Evolutionary conservation across 2,329 filamentous ascomycete genomes (phyloP), one percentile per base, ranked within the genome.

Genomic region (Fusarium oligoseptatum): DNA sequence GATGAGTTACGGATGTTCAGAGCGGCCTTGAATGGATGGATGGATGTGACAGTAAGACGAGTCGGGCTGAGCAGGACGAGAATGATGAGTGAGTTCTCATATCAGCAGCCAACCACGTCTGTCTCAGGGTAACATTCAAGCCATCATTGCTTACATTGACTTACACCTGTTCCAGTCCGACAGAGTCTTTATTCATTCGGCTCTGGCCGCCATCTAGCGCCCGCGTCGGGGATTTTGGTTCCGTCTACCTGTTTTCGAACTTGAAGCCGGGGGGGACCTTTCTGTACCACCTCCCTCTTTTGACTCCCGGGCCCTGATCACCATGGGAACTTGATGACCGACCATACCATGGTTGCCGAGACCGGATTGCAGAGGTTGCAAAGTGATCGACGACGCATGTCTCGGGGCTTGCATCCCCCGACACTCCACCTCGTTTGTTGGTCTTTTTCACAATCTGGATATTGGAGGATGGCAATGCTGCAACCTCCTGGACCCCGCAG

Each of bases 301-400:
- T 41, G 43, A 43, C 48, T 64, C 48, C 48, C 61, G 24, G 61
- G 32, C 61, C 41, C 61, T 43, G 50, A 64, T 56, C 48, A 41
- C 9, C 48, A 43, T 34, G 45, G 60, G 32, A 34, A 34, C 27
- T 55, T 55, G 50, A 55, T 29, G 32, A 39, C 34, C 9, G 24
- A 32, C 32, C 39, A 37, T 39, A 32, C 32, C 39, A 37, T 39
- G 32, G 29, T 50, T 27, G 60, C 50, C 43, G 29, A 43, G 48
- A 45, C 45, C 34, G 63, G 63, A 60, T 69, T 58, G 64, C 57
- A 72, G 63, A 63, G 39, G 65, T 52, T 56, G 66, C 64, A 56
- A 70, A 48, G 72, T 29, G 72, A 74, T 73, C 72, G 60, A 52
- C 68, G 66, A 69, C 58, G 72, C 61, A 74, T 74, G 72, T 74